These are phyloP conservation scores for Cardiospermum halicacabum DNA, from an alignment of 345 rosid species.

Conservation along the genomic window DNA sequence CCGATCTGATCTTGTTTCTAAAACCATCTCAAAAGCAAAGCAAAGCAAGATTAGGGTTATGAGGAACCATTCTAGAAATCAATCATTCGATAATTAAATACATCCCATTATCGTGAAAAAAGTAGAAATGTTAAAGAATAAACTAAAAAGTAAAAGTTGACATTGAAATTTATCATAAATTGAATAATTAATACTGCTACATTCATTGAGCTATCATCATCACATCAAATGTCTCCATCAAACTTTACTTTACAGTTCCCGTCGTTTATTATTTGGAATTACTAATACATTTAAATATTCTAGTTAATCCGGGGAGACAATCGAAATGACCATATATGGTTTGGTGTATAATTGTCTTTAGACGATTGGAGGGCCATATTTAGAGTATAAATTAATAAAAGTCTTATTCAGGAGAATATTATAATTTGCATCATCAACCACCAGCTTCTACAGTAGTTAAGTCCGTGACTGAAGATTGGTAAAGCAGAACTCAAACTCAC, in stretches of 20 bases:
- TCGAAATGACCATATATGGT: not conserved
- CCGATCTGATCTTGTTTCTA: too few relatives aligned
- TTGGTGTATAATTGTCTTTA: not conserved
- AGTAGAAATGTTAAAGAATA: rapidly evolving
- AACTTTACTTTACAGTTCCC: not conserved
- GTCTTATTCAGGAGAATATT: too few relatives aligned
- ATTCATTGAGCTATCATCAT: not conserved
- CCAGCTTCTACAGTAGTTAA: slow-evolving; percentile 2
- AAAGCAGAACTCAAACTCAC: not conserved
- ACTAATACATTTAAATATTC: not conserved
- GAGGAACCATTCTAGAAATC: not conserved
- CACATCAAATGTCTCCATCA: slow-evolving; percentile 1
- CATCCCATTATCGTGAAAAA: not conserved
- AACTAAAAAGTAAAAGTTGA: not conserved
- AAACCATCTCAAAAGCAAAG: too few relatives aligned
- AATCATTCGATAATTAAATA: not conserved
- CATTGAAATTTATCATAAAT: not conserved
- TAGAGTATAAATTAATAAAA: not conserved
- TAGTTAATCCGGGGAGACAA: not conserved
- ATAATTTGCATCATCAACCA: too few relatives aligned
- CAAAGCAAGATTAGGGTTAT: not conserved
- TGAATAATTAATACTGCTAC: too few relatives aligned
- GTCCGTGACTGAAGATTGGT: slow-evolving; percentile 23
- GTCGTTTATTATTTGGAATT: slow-evolving; percentile 10
- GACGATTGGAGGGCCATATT: slow-evolving; percentile 3